phyloP scores from a whole-genome alignment of 352 stramenopile genomes.

The Phytopythium helicoides region DNA sequence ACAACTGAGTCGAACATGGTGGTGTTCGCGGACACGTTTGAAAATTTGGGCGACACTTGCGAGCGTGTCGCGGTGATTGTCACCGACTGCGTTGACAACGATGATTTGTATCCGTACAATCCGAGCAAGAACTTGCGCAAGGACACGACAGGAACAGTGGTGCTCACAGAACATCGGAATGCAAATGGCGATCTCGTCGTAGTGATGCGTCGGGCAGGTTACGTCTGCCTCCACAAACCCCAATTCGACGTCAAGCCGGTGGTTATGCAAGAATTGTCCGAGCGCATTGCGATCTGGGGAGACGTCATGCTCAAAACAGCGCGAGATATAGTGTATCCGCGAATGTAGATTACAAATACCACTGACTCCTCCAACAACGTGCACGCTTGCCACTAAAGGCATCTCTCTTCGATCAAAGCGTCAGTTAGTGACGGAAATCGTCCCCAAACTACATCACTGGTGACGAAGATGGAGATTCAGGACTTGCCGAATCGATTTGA shows the following conservation, averaged over 20 bases:
- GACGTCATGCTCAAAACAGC: slow-evolving; percentile 35
- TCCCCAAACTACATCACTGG: no score
- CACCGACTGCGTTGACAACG: slow-evolving; percentile 22
- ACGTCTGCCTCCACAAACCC: slow-evolving; percentile 24
- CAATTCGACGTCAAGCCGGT: slow-evolving; percentile 17
- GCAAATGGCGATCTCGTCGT: slow-evolving; percentile 21
- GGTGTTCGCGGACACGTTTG: slow-evolving; percentile 20
- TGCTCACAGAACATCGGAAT: slow-evolving; percentile 17
- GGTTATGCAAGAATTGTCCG: slow-evolving; percentile 22
- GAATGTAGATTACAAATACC: background rate
- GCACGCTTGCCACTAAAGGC: background rate
- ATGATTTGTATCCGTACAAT: slow-evolving; percentile 14
- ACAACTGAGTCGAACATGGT: slow-evolving; percentile 21
- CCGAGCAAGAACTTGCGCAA: slow-evolving; percentile 18
- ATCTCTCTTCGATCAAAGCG: no score
- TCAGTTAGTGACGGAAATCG: no score
- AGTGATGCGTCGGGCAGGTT: slow-evolving; percentile 19
- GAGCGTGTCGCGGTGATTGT: slow-evolving; percentile 24
- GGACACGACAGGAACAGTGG: slow-evolving; percentile 24
- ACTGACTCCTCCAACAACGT: background rate
- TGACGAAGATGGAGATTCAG: no score
- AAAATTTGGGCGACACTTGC: slow-evolving; percentile 5
- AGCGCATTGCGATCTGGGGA: slow-evolving; percentile 24
- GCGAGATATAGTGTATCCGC: slow-evolving; percentile 23
- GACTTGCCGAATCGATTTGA: background rate